These are phyloP conservation scores for Mucor circinelloides DNA, from an alignment of 371 early-diverging fungal species.

Conservation along the genomic window DNA sequence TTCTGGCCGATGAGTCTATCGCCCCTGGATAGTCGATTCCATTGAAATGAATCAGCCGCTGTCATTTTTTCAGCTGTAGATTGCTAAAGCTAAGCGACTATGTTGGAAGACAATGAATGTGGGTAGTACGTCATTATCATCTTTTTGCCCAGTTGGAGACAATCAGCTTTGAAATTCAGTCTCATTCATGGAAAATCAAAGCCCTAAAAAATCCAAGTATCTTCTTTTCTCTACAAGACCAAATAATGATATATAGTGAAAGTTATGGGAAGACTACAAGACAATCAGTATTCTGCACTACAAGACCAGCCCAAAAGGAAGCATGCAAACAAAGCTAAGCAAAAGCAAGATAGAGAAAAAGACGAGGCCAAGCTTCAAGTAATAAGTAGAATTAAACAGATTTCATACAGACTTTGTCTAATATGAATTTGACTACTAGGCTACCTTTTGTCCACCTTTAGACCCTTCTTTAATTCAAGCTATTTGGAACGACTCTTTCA, in stretches of 20 bases:
- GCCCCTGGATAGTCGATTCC: no score
- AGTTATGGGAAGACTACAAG: conserved; percentile 28
- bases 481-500: conserved; percentile 31
- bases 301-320: background rate
- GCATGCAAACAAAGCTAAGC: background rate
- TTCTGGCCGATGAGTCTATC: no score
- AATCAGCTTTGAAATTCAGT: no score
- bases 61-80: no score
- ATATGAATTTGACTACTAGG: background rate
- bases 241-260: conserved; percentile 11
- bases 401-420: background rate
- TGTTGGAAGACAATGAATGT: no score
- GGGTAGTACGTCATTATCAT: no score
- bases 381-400: background rate
- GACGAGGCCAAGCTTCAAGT: conserved; percentile 22
- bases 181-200: no score
- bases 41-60: no score
- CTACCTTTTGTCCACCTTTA: conserved; percentile 29
- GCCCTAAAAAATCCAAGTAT: background rate
- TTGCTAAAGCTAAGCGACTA: no score
- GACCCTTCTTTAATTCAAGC: conserved; percentile 31
- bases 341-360: conserved; percentile 8
- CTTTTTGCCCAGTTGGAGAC: no score
- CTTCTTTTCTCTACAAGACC: background rate
- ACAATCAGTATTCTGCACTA: conserved; percentile 18